Conservation (phyloP, 768 basidiomycete genomes). For the Auricularia sp. region DNA sequence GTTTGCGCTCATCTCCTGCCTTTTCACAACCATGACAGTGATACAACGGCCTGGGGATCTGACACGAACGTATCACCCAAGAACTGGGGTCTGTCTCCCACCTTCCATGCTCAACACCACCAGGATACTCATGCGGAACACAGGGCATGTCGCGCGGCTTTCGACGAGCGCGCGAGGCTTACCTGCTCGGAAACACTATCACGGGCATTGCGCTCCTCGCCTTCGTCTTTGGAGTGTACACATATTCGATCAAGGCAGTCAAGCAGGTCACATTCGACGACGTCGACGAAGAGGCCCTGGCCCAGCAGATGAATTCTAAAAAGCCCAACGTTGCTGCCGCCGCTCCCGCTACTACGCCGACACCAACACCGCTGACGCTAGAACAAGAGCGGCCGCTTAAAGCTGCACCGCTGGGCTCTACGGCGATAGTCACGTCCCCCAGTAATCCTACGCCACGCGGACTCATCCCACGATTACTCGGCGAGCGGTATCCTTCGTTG, state of each 20-base stretch:
- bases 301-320: conserved; percentile 14
- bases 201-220: conserved; percentile 62
- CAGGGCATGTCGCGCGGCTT: conserved; percentile 84
- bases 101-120: too few species aligned
- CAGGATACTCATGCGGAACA: neutral
- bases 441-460: conserved; percentile 26
- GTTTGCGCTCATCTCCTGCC: neutral
- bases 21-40: neutral
- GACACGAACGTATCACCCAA: conserved; percentile 20
- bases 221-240: conserved; percentile 77
- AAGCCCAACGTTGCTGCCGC: neutral
- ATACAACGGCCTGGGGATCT: too few species aligned
- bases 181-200: conserved; percentile 65
- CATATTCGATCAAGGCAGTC: conserved; percentile 89
- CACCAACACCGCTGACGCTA: neutral
- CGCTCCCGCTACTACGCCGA: neutral
- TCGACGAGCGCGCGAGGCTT: conserved; percentile 78
- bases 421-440: conserved; percentile 1
- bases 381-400: neutral
- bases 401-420: neutral
- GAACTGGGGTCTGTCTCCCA: too few species aligned
- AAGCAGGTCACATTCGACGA: conserved; percentile 90
- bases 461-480: conserved; percentile 35
- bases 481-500: conserved; percentile 37
- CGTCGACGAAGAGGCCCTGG: conserved; percentile 66